These are phyloP conservation scores for Kalmusia sp. DNA, from an alignment of 2,329 filamentous ascomycete species.

Conservation along the genomic window DNA sequence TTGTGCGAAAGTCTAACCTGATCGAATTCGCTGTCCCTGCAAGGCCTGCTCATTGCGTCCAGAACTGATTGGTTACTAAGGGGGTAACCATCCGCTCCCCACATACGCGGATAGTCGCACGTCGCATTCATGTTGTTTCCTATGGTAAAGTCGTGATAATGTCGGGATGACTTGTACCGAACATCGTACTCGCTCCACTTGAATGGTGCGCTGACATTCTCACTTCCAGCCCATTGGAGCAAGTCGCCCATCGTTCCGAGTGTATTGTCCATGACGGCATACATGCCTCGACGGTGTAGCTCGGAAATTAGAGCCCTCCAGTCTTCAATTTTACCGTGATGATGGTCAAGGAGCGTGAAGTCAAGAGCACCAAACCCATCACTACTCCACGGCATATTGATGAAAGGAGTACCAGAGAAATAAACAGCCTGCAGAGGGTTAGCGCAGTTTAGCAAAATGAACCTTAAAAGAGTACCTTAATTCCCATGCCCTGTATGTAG, in stretches of 20 bases:
- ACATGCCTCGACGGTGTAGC: constrained; percentile 69
- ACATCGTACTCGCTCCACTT: constrained; percentile 61
- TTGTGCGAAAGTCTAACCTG: constrained; percentile 19
- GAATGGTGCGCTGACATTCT: constrained; percentile 63
- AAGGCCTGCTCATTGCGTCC: constrained; percentile 48
- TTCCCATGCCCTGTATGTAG: constrained; percentile 70
- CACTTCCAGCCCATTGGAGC: constrained; percentile 66
- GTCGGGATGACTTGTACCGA: constrained; percentile 61
- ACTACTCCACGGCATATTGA: constrained; percentile 70
- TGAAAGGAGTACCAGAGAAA: constrained; percentile 68
- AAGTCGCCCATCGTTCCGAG: constrained; percentile 70
- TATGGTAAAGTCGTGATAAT: constrained; percentile 66
- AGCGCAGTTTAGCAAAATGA: constrained; percentile 11
- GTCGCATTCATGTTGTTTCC: constrained; percentile 56
- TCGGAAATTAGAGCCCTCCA: constrained; percentile 66
- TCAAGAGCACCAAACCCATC: constrained; percentile 68
- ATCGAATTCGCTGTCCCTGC: constrained; percentile 70
- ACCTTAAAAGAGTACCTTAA: constrained; percentile 55
- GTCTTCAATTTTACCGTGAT: constrained; percentile 65
- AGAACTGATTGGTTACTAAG: constrained; percentile 53
- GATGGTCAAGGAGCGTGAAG: constrained; percentile 68
- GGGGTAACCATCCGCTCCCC: constrained; percentile 63
- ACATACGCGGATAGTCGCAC: constrained; percentile 68
- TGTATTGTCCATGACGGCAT: constrained; percentile 71
- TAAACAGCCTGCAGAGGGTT: constrained; percentile 60